Evolutionary conservation across 2,329 filamentous ascomycete species (phyloP), one percentile per base, ranked within the genome.

Genomic region (Furcasterigmium sp.): DNA sequence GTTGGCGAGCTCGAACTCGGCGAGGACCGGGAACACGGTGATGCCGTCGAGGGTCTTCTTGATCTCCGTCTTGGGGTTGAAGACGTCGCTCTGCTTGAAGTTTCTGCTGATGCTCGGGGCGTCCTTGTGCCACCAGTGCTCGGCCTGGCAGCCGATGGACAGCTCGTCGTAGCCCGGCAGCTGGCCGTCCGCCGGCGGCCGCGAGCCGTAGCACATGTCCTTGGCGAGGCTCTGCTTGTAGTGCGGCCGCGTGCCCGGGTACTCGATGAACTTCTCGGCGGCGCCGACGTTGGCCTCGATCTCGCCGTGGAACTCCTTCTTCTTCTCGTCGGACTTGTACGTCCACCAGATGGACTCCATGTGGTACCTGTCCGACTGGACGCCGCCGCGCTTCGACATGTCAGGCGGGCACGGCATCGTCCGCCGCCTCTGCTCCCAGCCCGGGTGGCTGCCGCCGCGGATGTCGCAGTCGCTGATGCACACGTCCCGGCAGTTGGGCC

Each of bases 11-110:
- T 36, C 29, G 5, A 39, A 35, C 36, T 46, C 26, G 8, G 21
- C 18, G n/a, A 34, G 28, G 20, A 34, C n/a, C 15, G 19, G 15
- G 7, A n/a, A 13, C 20, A 46, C 14, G 35, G 42, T 25, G 20
- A 36, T 19, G 8, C 39, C 43, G 5, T 30, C 29, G n/a, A 47
- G 36, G 18, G 39, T 17, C 23, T 45, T 30, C 23, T 39, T 17
- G 30, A 45, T 36, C n/a, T 34, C 21, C 19, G 37, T 37, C 28
- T 47, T 44, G 13, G 46, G 46, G 28, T 47, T 47, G 23, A 35
- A 18, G 10, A 47, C 42, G 28, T 47, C 29, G 6, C 37, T 39
- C 3, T 29, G 23, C 5, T 13, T 38, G 36, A 46, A 46, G 23
- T 20, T 19, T 11, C 5, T 14, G 41, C 41, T 37, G 17, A 43